Base-by-base conservation (phyloP, 73 alveolate genomes). In the Paraurostyla sp. region DNA sequence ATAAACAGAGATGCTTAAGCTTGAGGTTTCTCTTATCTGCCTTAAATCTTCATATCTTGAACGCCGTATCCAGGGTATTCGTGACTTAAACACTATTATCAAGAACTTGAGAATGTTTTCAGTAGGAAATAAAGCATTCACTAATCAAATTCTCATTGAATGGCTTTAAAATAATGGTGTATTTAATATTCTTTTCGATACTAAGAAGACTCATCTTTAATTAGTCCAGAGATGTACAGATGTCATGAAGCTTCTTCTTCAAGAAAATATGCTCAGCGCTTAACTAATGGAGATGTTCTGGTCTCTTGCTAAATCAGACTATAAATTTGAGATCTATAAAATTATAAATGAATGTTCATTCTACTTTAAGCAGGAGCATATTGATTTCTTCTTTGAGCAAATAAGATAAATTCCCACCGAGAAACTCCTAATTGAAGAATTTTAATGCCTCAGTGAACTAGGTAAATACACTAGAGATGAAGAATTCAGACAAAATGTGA, bases 161-260 rank as follows among this genome's bases (percentile, higher is more conserved):
- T 94, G 98, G 96, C 46, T 94, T 36, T 57, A 92, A 29, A 92
- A 92, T 25, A 93, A 94, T 46, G 92, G 91, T 35, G 87, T 94
- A 7, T 82, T 88, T 76, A 60, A 75, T 29, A 92, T 83, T 51
- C 75, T 94, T 0, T 94, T 91, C 85, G 97, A 78, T 3, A 4
- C 80, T 45, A 82, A 83, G 33, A 25, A 76, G 27, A 90, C 93
- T 18, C 95, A 94, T 76, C 83, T 76, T 23, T 89, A 94, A 59
- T 43, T 94, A n/a, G 95, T 94, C 15, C 80, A 94, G 41, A 92
- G 96, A 54, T 52, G 90, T 33, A 87, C 87, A 32, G 98, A 94
- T 40, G 57, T 94, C 68, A 43, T 94, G 73, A 93, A 83, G 46
- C 91, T 94, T 29, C 56, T 94, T 33, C 58, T 94, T 0, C 83